Evolutionary conservation across 352 stramenopile species (phyloP).

Genomic region (Pythium oligandrum): DNA sequence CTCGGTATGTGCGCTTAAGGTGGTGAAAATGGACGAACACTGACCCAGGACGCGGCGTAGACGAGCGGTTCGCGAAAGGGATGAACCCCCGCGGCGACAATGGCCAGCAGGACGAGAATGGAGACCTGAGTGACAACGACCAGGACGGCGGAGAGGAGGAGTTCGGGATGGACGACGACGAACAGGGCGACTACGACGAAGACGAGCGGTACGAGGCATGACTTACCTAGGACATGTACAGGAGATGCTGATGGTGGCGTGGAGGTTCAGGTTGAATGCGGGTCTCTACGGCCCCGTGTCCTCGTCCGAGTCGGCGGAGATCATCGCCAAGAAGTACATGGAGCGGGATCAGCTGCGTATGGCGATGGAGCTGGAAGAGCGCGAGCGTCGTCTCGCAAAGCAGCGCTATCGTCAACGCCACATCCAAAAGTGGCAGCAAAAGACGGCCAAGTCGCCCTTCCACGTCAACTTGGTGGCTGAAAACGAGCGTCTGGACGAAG

Average conservation of each 20-base stretch:
- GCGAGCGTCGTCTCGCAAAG: conserved; percentile 48
- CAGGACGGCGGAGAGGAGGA: conserved; percentile 7
- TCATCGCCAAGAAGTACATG: conserved; percentile 77
- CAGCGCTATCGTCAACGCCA: conserved; percentile 53
- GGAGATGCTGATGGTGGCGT: too few species aligned
- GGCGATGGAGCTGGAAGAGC: conserved; percentile 58
- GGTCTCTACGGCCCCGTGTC: conserved; percentile 11
- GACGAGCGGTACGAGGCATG: background rate
- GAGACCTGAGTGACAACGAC: conserved; percentile 14
- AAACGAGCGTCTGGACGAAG: conserved; percentile 91
- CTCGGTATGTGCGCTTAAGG: conserved; percentile 20
- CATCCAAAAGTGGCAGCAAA: conserved; percentile 85
- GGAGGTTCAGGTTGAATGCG: too few species aligned
- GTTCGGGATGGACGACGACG: conserved; percentile 4
- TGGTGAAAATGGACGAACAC: background rate
- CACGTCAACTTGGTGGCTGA: conserved; percentile 93
- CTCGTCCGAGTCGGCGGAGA: conserved; percentile 63
- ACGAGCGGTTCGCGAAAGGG: conserved; percentile 33
- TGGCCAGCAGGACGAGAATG: conserved; percentile 22
- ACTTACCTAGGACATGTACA: too few species aligned
- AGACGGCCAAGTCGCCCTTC: conserved; percentile 89
- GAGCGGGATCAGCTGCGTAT: conserved; percentile 63
- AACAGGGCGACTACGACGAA: conserved; percentile 8
- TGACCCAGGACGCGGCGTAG: conserved; percentile 10
- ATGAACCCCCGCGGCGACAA: conserved; percentile 26